Conservation (phyloP, 257 asterid species). For the Solanum verrucosum region DNA sequence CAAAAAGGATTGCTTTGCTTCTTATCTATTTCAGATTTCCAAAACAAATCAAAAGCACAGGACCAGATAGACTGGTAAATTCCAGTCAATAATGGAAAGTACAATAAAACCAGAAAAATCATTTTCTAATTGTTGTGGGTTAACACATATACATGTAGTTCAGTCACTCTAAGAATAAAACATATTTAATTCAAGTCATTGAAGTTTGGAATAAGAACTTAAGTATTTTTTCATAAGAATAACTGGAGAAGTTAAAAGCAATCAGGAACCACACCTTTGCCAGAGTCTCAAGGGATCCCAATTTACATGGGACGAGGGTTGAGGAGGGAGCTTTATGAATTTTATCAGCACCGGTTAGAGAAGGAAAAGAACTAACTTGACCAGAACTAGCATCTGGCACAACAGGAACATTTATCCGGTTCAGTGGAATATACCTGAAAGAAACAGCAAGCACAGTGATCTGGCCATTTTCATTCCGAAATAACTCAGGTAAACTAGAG, state of each 20-base stretch:
- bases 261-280: conserved; percentile 46
- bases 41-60: not conserved
- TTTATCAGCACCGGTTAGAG: conserved; percentile 52
- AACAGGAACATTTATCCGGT: conserved; percentile 43
- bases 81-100: not conserved
- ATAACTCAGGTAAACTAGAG: not conserved
- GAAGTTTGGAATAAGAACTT: not conserved
- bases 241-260: not conserved
- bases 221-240: not conserved
- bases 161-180: not conserved
- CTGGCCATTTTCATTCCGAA: not conserved
- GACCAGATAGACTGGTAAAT: not conserved
- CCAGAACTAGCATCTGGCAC: conserved; percentile 22
- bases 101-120: not conserved
- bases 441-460: not conserved
- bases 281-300: conserved; percentile 63
- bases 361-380: conserved; percentile 51
- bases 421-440: conserved; percentile 77
- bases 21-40: not conserved
- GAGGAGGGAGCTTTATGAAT: conserved; percentile 44
- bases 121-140: not conserved
- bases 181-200: not conserved
- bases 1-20: not conserved
- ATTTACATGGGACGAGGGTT: conserved; percentile 54
- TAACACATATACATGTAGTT: not conserved